Evolutionary conservation across 2,329 filamentous ascomycete genomes (phyloP), one percentile per base, ranked within the genome.

Genomic region (Ilyonectria robusta): DNA sequence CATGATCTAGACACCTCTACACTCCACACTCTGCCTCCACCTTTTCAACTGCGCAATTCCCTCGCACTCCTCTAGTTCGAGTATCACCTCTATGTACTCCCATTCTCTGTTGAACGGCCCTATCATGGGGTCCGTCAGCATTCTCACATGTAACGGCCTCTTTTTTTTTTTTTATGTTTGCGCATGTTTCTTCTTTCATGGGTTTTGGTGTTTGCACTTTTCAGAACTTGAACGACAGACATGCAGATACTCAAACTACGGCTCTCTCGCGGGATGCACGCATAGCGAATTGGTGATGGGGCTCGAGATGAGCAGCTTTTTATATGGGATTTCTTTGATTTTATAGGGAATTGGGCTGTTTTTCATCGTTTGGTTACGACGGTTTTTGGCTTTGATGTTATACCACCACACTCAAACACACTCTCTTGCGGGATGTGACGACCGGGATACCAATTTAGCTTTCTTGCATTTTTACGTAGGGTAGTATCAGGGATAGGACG

Each of bases 1-100:
- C 81, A 92, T 91, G 89, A 91, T 93, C 76, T 92, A 81, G 75
- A 60, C 53, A 21, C 11, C 26, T 4, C 29, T 10, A 57, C 26
- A 13, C 29, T 19, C n/a, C 23, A 23, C 23, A 23, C 23, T 23
- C 23, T 21, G 3, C 21, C 40, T 47, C 26, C 33, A 19, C 3
- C 48, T 59, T 58, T 31, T 44, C 40, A 7, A n/a, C 51, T 47
- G 47, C 46, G 35, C 37, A 58, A 37, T 42, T 51, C 56, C 47
- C 29, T 62, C 40, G 29, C 33, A n/a, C 61, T 31, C 21, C 51
- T 35, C 17, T 48, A 26, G 21, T 31, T 35, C 33, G 23, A 13
- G 40, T 21, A 42, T n/a, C 55, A 59, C 62, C 48, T 48, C 48
- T 48, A 60, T 47, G 62, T 51, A 7, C 57, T 53, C 40, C 19